A percentile compares a stretch with the other conserved stretches of the same genome.
Conservation (phyloP, 371 early-diverging fungal species). For the Actinomortierella ambigua region DNA sequence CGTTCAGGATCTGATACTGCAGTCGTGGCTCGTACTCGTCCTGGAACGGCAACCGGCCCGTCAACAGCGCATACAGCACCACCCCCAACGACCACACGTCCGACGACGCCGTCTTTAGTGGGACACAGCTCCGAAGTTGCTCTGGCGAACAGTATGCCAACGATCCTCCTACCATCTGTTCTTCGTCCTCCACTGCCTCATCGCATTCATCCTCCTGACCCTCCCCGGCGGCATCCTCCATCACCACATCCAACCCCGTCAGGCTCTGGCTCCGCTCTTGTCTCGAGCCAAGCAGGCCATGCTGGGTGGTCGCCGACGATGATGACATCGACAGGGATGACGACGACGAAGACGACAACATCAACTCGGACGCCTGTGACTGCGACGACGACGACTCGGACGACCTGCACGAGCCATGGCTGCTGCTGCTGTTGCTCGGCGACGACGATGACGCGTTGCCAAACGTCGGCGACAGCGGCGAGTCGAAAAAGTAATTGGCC, state of each 20-base stretch:
- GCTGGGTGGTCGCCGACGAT: too few relatives aligned
- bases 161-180: conserved; percentile 63
- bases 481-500: conserved; percentile 27
- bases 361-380: too few relatives aligned
- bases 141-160: conserved; percentile 84
- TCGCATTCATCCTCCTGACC: not conserved
- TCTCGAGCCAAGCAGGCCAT: too few relatives aligned
- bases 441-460: not conserved
- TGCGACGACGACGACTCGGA: too few relatives aligned
- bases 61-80: conserved; percentile 73
- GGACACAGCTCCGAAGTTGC: conserved; percentile 52
- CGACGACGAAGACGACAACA: too few relatives aligned
- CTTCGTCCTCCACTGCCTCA: conserved; percentile 3
- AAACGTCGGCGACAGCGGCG: conserved; percentile 11
- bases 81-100: conserved; percentile 91
- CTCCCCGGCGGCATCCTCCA: too few relatives aligned
- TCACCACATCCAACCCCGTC: not conserved
- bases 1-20: conserved; percentile 68
- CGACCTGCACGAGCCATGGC: not conserved
- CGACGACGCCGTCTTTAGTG: conserved; percentile 57
- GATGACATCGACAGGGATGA: too few relatives aligned
- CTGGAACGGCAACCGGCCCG: conserved; percentile 76
- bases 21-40: conserved; percentile 78
- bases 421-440: not conserved
- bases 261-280: not conserved